Percentiles rank a stretch among this genome's conserved stretches.
Evolutionary conservation across 2,329 filamentous ascomycete genomes (phyloP).

Genomic region (Fusarium marasasianum): DNA sequence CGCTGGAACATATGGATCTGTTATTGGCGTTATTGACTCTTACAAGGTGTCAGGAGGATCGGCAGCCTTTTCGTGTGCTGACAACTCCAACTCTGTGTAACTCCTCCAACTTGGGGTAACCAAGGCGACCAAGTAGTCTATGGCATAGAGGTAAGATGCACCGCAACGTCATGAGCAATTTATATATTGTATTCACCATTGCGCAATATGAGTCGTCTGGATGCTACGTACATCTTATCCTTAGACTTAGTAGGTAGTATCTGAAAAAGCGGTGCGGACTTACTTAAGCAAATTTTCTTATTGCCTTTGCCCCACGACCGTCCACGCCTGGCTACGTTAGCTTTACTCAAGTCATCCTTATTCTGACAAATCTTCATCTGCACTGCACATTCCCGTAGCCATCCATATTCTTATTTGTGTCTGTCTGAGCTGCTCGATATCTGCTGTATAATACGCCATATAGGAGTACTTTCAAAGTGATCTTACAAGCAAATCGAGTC

Average conservation of each 20-base stretch:
- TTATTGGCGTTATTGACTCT: slow-evolving; percentile 47
- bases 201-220: neutral
- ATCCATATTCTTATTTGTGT: neutral
- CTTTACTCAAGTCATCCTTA: neutral
- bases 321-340: neutral
- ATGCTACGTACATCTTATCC: neutral
- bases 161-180: neutral
- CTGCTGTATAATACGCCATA: neutral
- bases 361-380: neutral
- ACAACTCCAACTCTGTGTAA: slow-evolving; percentile 51
- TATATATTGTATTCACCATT: neutral
- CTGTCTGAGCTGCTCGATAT: neutral
- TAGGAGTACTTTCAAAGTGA: neutral
- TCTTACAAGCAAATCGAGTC: neutral
- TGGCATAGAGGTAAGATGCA: neutral
- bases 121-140: neutral
- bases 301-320: slow-evolving; percentile 17
- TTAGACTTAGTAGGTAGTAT: neutral
- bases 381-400: neutral
- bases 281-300: slow-evolving; percentile 20
- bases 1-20: slow-evolving; percentile 56
- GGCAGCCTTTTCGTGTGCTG: slow-evolving; percentile 53
- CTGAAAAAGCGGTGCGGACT: slow-evolving; percentile 27
- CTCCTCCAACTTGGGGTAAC: neutral
- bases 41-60: slow-evolving; percentile 50